phyloP scores from a whole-genome alignment of 2,329 filamentous ascomycete genomes.

The Davidsoniella eucalypti region DNA sequence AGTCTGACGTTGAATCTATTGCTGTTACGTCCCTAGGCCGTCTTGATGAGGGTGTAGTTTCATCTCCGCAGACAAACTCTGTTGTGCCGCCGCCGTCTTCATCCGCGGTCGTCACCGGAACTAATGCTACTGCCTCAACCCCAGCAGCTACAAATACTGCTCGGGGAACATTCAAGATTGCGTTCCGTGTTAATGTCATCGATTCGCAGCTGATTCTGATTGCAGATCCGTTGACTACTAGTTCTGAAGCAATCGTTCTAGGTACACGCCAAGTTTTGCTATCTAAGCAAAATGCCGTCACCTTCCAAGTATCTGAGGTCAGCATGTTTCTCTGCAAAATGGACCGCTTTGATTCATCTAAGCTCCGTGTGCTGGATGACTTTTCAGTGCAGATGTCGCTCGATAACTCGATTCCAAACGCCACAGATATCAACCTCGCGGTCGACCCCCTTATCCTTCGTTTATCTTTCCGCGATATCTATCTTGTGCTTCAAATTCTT shows the following conservation, averaged over 20 bases:
- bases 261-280: slow-evolving; percentile 86
- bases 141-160: not conserved
- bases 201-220: slow-evolving; percentile 95
- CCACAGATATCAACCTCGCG: slow-evolving; percentile 70
- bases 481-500: slow-evolving; percentile 84
- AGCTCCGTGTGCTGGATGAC: slow-evolving; percentile 85
- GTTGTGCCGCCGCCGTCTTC: not conserved
- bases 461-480: slow-evolving; percentile 81
- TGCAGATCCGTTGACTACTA: slow-evolving; percentile 76
- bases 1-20: slow-evolving; percentile 42
- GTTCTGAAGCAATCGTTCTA: slow-evolving; percentile 88
- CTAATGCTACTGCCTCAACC: not conserved
- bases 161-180: slow-evolving; percentile 45
- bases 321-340: slow-evolving; percentile 98
- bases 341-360: slow-evolving; percentile 87
- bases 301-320: slow-evolving; percentile 80
- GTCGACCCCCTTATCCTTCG: slow-evolving; percentile 83
- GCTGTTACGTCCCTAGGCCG: slow-evolving; percentile 1
- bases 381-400: slow-evolving; percentile 85
- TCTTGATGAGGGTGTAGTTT: too few species aligned
- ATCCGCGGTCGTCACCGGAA: not conserved
- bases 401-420: slow-evolving; percentile 46
- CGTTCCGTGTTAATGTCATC: slow-evolving; percentile 84
- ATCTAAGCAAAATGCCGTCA: slow-evolving; percentile 85
- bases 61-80: not conserved